Conservation (phyloP, 768 basidiomycete genomes). For the Phylloporus rhodoxanthus region DNA sequence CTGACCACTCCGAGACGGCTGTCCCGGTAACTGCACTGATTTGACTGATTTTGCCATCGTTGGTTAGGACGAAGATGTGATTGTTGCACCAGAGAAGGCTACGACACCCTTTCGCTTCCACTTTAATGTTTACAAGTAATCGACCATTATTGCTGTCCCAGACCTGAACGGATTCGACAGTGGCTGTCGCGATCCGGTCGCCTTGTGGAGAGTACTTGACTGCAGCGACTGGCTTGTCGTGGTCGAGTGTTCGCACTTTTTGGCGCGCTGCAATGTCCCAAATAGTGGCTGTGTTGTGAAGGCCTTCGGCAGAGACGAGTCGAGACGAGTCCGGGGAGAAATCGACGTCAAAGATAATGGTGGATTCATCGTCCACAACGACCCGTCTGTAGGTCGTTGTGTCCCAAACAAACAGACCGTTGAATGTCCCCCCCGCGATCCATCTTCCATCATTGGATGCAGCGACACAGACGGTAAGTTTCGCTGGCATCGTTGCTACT, state of each 20-base stretch:
- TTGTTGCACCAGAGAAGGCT: neutral
- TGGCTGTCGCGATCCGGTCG: neutral
- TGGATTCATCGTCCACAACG: neutral
- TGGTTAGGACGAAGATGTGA: neutral
- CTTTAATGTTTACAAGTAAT: neutral
- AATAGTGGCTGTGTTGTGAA: neutral
- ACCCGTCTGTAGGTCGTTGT: neutral
- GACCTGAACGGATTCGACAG: neutral
- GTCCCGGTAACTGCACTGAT: neutral
- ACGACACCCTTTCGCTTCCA: no score
- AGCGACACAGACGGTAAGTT: neutral
- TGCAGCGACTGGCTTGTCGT: no score
- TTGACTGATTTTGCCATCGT: neutral
- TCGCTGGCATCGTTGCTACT: neutral
- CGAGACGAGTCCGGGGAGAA: neutral
- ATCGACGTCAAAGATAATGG: neutral
- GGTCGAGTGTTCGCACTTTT: neutral
- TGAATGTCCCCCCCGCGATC: neutral
- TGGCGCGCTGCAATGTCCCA: neutral
- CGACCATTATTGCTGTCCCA: neutral
- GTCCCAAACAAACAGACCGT: neutral
- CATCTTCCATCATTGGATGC: neutral
- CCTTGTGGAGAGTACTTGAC: neutral
- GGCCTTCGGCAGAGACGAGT: neutral
- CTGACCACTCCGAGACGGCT: neutral